These are phyloP conservation scores for Musa itinerans DNA, from an alignment of 176 grass and related monocot species.

Conservation along the genomic window DNA sequence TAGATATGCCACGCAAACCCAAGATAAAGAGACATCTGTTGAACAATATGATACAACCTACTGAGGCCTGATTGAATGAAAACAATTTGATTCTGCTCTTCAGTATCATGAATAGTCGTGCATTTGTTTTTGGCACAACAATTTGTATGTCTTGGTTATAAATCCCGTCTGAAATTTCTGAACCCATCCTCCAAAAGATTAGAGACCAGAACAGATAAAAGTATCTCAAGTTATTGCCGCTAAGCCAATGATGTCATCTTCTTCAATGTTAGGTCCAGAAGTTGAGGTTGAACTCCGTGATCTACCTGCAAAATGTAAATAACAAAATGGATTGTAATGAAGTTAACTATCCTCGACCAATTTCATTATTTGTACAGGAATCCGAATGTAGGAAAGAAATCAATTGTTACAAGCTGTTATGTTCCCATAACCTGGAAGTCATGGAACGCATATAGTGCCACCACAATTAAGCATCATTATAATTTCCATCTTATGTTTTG, in stretches of 20 bases:
- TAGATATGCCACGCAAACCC: too few relatives aligned
- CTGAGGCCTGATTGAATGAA: too few relatives aligned
- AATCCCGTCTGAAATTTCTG: neutral
- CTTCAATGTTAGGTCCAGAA: conserved; percentile 45
- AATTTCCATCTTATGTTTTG: neutral
- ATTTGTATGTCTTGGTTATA: neutral
- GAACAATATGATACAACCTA: too few relatives aligned
- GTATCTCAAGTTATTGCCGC: conserved; percentile 45
- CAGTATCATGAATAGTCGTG: neutral
- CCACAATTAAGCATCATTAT: neutral
- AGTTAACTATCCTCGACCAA: neutral
- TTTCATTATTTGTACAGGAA: neutral
- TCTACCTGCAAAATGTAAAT: conserved; percentile 41
- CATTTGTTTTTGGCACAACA: neutral
- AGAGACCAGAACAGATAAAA: neutral
- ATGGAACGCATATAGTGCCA: neutral
- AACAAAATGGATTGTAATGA: conserved; percentile 8
- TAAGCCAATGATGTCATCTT: conserved; percentile 66
- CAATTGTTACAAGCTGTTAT: neutral
- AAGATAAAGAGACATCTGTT: too few relatives aligned
- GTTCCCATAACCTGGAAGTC: neutral
- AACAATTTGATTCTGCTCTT: neutral
- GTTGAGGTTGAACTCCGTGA: conserved; percentile 35
- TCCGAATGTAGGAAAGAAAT: neutral
- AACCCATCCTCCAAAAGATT: neutral